These are phyloP conservation scores for Aegilops bicornis DNA, from an alignment of 176 grass and related monocot genomes.

Conservation along the genomic window DNA sequence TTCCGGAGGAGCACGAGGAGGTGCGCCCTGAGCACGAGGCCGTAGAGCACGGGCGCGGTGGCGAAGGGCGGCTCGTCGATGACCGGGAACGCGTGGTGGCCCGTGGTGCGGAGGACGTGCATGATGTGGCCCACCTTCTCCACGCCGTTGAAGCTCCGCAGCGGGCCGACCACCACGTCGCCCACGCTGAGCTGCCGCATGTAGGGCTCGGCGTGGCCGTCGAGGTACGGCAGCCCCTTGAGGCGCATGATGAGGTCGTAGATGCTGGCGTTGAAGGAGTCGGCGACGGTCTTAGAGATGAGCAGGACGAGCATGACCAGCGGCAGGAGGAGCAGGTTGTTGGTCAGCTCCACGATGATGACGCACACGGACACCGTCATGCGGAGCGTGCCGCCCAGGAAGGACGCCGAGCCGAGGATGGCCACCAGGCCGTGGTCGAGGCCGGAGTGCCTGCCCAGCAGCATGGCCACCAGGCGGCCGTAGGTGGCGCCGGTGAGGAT, in stretches of 20 bases:
- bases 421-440: conserved; percentile 94
- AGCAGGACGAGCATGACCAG: conserved; percentile 90
- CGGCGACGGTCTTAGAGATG: conserved; percentile 84
- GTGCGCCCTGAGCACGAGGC: conserved; percentile 74
- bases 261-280: conserved; percentile 86
- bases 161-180: conserved; percentile 67
- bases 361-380: conserved; percentile 93
- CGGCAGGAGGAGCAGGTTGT: conserved; percentile 89
- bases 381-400: conserved; percentile 85
- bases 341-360: conserved; percentile 85
- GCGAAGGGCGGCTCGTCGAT: conserved; percentile 74
- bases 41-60: conserved; percentile 56
- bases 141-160: conserved; percentile 62
- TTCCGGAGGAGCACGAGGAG: conserved; percentile 79
- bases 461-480: conserved; percentile 66
- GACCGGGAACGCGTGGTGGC: conserved; percentile 90
- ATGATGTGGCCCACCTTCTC: conserved; percentile 81
- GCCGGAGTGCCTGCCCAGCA: conserved; percentile 48
- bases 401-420: conserved; percentile 86
- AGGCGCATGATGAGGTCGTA: conserved; percentile 79
- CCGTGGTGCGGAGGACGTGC: conserved; percentile 66
- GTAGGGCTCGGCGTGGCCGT: conserved; percentile 84
- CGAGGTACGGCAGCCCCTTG: conserved; percentile 87
- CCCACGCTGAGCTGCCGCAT: conserved; percentile 86
- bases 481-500: conserved; percentile 95